phyloP scores from a whole-genome alignment of 2,329 filamentous ascomycete species.

The Ceratocystis ficicola region DNA sequence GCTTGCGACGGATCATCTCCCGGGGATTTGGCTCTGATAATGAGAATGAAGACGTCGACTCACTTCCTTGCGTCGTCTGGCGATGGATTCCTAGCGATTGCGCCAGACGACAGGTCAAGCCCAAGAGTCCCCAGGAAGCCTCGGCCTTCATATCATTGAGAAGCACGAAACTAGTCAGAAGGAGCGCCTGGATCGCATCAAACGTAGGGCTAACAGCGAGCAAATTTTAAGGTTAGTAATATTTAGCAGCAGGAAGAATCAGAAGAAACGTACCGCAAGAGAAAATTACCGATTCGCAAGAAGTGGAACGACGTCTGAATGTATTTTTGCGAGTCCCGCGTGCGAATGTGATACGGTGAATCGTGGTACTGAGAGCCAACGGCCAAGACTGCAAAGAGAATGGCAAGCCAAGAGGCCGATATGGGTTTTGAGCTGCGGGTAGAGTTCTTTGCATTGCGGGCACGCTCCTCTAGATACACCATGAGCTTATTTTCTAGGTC shows the following conservation, averaged over 20 bases:
- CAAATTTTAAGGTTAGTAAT: background rate
- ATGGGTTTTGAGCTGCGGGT: slow-evolving; percentile 40
- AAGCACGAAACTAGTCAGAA: slow-evolving; percentile 51
- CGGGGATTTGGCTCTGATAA: slow-evolving; percentile 35
- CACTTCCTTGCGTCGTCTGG: slow-evolving; percentile 33
- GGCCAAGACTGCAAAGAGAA: slow-evolving; percentile 52
- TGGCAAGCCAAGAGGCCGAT: slow-evolving; percentile 53
- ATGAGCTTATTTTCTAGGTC: slow-evolving; percentile 53
- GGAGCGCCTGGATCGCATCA: slow-evolving; percentile 52
- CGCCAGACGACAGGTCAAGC: slow-evolving; percentile 52
- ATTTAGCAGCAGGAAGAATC: background rate
- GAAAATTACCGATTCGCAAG: slow-evolving; percentile 49
- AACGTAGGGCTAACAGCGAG: slow-evolving; percentile 42
- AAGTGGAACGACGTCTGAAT: slow-evolving; percentile 55
- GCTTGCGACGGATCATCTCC: slow-evolving; percentile 42
- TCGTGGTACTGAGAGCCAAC: slow-evolving; percentile 57
- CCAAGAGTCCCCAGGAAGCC: slow-evolving; percentile 53
- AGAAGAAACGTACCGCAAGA: slow-evolving; percentile 37
- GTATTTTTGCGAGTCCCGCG: slow-evolving; percentile 47
- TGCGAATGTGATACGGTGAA: slow-evolving; percentile 49
- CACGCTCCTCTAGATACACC: slow-evolving; percentile 52
- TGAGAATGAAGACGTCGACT: slow-evolving; percentile 27
- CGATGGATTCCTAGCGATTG: slow-evolving; percentile 52
- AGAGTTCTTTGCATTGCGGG: slow-evolving; percentile 40
- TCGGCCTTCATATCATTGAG: slow-evolving; percentile 60